Conservation (phyloP, 2,329 filamentous ascomycete species). For the Sporothrix mexicana region DNA sequence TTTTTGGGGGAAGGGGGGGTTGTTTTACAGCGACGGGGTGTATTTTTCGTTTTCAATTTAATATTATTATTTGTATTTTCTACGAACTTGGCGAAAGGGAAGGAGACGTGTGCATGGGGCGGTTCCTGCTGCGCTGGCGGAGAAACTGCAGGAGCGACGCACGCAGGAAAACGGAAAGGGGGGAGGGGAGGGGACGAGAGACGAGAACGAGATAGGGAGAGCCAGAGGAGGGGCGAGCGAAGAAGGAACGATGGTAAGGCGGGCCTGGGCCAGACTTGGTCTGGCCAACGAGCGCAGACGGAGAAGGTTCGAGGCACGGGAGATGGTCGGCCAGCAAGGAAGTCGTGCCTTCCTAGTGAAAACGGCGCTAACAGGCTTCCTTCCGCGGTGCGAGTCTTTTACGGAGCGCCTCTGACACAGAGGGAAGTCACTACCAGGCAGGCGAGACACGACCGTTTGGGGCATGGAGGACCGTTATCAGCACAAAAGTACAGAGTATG, state of each 20-base stretch:
- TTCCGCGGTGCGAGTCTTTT: constrained; percentile 9
- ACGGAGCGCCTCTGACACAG: not conserved
- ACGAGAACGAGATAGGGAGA: constrained; percentile 16
- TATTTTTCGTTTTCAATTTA: constrained; percentile 21
- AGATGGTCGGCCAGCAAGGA: constrained; percentile 27
- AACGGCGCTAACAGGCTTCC: constrained; percentile 19
- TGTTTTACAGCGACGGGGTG: constrained; percentile 24
- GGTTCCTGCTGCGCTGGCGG: constrained; percentile 30
- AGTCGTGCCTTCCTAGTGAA: not conserved
- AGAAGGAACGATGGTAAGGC: constrained; percentile 26
- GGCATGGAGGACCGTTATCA: not conserved
- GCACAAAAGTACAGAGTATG: constrained; percentile 13
- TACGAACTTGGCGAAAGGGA: constrained; percentile 16
- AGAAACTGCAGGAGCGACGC: constrained; percentile 20
- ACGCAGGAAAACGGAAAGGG: constrained; percentile 25
- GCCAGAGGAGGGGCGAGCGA: constrained; percentile 13
- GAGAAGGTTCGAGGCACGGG: constrained; percentile 34
- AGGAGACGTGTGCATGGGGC: constrained; percentile 26
- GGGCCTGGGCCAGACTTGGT: constrained; percentile 3
- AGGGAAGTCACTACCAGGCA: not conserved
- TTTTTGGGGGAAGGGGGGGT: constrained; percentile 23
- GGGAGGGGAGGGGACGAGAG: constrained; percentile 5
- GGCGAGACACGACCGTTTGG: not conserved
- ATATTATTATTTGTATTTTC: constrained; percentile 26
- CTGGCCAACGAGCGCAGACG: constrained; percentile 22